Conservation (phyloP, 1,284 basidiomycete genomes). For the Pseudozyma sp. region DNA sequence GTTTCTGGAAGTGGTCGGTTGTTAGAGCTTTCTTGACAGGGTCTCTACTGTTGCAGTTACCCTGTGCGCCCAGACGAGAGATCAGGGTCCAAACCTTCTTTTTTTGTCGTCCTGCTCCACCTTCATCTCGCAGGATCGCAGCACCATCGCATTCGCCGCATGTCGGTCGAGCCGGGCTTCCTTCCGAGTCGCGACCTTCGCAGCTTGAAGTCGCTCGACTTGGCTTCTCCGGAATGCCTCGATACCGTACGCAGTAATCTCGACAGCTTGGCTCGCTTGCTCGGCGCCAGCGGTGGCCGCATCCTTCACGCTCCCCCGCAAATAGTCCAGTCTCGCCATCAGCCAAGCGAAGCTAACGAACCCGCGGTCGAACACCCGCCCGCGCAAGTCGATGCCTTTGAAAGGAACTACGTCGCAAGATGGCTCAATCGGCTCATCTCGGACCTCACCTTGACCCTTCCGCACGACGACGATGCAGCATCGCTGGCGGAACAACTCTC, state of each 20-base stretch:
- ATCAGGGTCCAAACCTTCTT: constrained; percentile 2
- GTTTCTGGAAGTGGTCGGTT: not conserved
- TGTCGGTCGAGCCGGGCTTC: constrained; percentile 24
- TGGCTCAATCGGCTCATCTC: constrained; percentile 51
- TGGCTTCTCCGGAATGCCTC: constrained; percentile 18
- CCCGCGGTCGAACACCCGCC: constrained; percentile 28
- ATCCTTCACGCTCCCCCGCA: constrained; percentile 26
- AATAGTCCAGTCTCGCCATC: not conserved
- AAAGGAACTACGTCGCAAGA: constrained; percentile 32
- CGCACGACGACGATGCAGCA: constrained; percentile 12
- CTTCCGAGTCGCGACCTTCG: constrained; percentile 52
- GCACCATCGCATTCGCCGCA: constrained; percentile 3
- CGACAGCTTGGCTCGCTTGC: constrained; percentile 23
- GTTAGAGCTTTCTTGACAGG: not conserved
- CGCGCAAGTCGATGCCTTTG: constrained; percentile 32
- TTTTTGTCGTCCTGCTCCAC: not conserved
- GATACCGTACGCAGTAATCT: constrained; percentile 16
- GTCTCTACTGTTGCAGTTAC: too few relatives aligned
- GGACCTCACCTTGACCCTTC: constrained; percentile 19
- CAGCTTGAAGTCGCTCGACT: constrained; percentile 34
- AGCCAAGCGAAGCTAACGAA: not conserved
- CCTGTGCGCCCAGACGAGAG: not conserved
- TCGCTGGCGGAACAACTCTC: constrained; percentile 15
- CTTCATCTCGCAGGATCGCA: not conserved
- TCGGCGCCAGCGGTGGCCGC: constrained; percentile 34